Evolutionary conservation across 2,329 filamentous ascomycete species (phyloP).

Genomic region (Aspergillus puulaauensis): DNA sequence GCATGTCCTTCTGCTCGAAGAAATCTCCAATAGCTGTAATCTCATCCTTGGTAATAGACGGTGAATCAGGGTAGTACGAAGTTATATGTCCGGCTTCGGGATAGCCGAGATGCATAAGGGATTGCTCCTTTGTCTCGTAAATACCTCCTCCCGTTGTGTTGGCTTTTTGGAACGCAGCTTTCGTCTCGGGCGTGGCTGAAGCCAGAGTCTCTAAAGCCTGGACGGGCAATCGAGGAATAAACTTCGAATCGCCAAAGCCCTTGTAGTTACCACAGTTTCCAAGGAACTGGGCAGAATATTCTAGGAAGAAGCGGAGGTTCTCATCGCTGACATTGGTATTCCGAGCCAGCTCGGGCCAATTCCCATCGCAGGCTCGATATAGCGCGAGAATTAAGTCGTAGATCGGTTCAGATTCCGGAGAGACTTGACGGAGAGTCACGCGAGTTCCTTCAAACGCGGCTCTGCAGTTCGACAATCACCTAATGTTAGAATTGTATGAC

Average conservation of each 20-base stretch:
- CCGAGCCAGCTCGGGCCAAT: conserved; percentile 68
- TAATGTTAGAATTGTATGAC: conserved; percentile 1
- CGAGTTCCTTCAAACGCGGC: conserved; percentile 75
- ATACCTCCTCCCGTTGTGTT: conserved; percentile 61
- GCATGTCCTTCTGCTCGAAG: conserved; percentile 68
- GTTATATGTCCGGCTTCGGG: conserved; percentile 74
- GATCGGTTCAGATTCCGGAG: conserved; percentile 76
- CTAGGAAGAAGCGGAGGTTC: conserved; percentile 67
- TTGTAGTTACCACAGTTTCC: conserved; percentile 85
- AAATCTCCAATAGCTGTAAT: conserved; percentile 71
- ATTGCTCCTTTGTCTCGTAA: conserved; percentile 64
- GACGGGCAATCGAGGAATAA: conserved; percentile 69
- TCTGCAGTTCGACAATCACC: conserved; percentile 45
- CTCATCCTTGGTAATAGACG: conserved; percentile 71
- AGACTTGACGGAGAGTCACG: conserved; percentile 77
- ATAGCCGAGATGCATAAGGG: conserved; percentile 74
- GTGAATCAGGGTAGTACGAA: conserved; percentile 77
- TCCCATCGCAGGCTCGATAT: conserved; percentile 64
- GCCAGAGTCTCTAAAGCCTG: conserved; percentile 66
- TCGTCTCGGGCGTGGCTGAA: conserved; percentile 57
- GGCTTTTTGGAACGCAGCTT: conserved; percentile 65
- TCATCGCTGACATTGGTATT: conserved; percentile 65
- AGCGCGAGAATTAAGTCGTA: conserved; percentile 78
- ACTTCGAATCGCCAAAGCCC: conserved; percentile 82
- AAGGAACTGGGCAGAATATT: conserved; percentile 76